Base-by-base conservation (phyloP, 2,329 filamentous ascomycete genomes). In the Harringtonia lauricola region DNA sequence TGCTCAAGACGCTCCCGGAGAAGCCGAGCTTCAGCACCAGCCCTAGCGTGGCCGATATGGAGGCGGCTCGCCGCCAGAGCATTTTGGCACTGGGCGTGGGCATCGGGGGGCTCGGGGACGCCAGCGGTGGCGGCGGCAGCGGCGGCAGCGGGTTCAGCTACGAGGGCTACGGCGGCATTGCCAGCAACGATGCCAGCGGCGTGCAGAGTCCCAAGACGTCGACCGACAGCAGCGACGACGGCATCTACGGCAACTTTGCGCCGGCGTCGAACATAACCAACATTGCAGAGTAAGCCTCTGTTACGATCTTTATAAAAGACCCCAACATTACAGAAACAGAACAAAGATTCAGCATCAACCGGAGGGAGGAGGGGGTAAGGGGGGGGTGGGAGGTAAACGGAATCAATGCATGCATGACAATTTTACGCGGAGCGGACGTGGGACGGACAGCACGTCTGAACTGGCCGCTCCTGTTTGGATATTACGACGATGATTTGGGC, bases 1-100 rank as follows among this genome's bases (percentile, higher is more conserved):
- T 86, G 47, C 68, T 85, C 21, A 82, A 82, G 57, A 74, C 79
- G 51, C 68, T 86, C 17, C 81, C 82, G 0, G 79, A 82, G 56
- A 86, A 86, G 60, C 82, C 81, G 9, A 71, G 72, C 21, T 70
- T 86, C 53, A 79, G 74, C 54, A 66, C 74, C 36, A 70, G 64
- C 30, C 68, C 62, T 3, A 76, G 72, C 51, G 59, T 64, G 8
- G 65, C 61, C 12, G 72, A 76, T 40, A 64, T 76, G 37, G 66
- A 64, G 33, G 48, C 42, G 22, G 45, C 46, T 2, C 47, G 51
- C 13, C 45, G 49, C 9, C 50, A 52, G 43, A 51, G 51, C 45
- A 48, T 52, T 2, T 42, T 52, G 22, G 48, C 48, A 3, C 43
- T 51, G 9, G 47, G 47, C 12, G 45, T 51, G 17, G 43, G 35